Percentiles rank a stretch among this genome's conserved stretches.
Conservation (phyloP, 805 yeast species). For the Suhomyces sp. region DNA sequence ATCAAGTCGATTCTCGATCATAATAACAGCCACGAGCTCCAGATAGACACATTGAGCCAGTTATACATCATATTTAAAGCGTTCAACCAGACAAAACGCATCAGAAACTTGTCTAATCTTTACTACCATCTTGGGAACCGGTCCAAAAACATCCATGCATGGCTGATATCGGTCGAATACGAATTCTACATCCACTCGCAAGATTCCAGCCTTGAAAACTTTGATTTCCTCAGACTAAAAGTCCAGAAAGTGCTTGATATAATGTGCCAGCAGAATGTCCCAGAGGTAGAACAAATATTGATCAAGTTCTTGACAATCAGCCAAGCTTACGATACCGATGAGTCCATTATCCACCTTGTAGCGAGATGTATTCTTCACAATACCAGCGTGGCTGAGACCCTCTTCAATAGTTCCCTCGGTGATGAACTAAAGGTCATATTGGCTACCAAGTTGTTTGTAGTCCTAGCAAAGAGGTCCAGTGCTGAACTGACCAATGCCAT, state of each 20-base stretch:
- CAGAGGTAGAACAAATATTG: background rate
- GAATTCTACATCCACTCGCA: conserved; percentile 24
- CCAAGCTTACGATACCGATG: background rate
- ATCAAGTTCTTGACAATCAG: background rate
- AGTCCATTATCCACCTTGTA: conserved; percentile 22
- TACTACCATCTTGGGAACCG: conserved; percentile 37
- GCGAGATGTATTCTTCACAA: background rate
- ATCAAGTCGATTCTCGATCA: conserved; percentile 3
- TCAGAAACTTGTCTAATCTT: conserved; percentile 46
- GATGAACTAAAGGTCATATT: conserved; percentile 5
- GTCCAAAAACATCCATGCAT: background rate
- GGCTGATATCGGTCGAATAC: conserved; percentile 22
- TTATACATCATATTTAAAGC: conserved; percentile 10
- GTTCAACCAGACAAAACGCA: conserved; percentile 35
- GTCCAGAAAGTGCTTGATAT: conserved; percentile 27
- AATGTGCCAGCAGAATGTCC: background rate
- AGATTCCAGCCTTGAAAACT: conserved; percentile 6
- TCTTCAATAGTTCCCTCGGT: background rate
- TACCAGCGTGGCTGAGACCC: background rate
- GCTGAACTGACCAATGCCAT: conserved; percentile 14
- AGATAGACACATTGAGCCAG: background rate
- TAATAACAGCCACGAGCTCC: background rate
- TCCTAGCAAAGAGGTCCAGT: conserved; percentile 17
- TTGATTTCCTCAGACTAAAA: conserved; percentile 22
- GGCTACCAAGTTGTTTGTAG: conserved; percentile 1